Base-by-base conservation (phyloP, 306 rosid genomes). In the Castanospermum australe region DNA sequence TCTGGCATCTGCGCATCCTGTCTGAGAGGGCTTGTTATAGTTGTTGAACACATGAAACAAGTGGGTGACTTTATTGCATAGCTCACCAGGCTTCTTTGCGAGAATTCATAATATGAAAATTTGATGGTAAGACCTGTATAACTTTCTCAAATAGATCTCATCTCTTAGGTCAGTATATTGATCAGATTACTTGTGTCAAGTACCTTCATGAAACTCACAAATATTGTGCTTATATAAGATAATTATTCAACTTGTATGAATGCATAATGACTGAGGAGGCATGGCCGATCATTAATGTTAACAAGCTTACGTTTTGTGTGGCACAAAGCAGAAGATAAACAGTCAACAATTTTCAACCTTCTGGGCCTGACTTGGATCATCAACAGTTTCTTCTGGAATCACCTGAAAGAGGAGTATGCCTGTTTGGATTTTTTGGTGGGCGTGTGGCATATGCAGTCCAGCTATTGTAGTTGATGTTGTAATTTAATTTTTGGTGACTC, bases 381-480 rank as follows among this genome's bases (percentile, higher is more conserved):
- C 64, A n/a, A 76, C 77, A 44, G 20, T 80, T 84, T 67, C 60
- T 70, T 42, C 14, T 42, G 68, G 82, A 74, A 79, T 75, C 81
- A 36, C 25, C 57, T 50, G 75, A 71, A 81, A 42, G 70, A 82
- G 38, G 80, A 48, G 38, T 10, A 20, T 57, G 41, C 44, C 44
- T 8, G 32, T 30, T 60, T 21, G 47, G 74, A 75, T 54, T 15
- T 69, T 76, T 65, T 79, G 82, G 87, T 36, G 48, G 68, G 32
- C 55, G 5, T n/a, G 25, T 56, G 51, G 48, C 67, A 70, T 25
- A 45, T 50, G 84, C 59, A 6, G 76, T 17, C 25, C 22, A 24
- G 82, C 51, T 32, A 21, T 77, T 77, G 82, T 85, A 47, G 51
- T 41, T 21, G 83, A 59, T 84, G 69, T 77, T 77, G 76, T 80